Percentiles rank a stretch among this genome's conserved stretches.
Conservation (phyloP, 2,329 filamentous ascomycete species). For the Penicillium sp. region DNA sequence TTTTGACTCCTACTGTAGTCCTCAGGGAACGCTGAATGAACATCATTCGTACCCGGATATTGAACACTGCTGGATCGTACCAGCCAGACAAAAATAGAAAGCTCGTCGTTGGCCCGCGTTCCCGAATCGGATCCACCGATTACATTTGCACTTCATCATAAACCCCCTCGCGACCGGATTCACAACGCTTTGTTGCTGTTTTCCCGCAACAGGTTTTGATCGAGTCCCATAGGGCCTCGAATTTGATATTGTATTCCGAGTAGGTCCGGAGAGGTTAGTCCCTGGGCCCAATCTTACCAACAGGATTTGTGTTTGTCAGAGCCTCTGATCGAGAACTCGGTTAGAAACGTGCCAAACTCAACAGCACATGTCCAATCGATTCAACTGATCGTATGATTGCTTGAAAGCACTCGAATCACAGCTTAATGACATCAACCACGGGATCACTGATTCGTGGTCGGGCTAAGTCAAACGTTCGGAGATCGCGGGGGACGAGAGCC, state of each 20-base stretch:
- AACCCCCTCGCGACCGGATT: background rate
- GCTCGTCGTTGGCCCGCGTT: background rate
- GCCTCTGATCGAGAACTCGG: background rate
- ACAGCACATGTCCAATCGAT: background rate
- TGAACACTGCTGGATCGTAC: background rate
- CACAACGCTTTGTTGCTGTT: background rate
- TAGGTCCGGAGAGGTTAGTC: background rate
- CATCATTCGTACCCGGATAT: background rate
- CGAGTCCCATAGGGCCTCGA: background rate
- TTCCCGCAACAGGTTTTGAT: background rate
- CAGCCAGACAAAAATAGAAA: slow-evolving; percentile 1
- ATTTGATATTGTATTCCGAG: background rate
- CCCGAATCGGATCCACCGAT: background rate
- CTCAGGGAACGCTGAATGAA: background rate
- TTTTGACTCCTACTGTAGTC: background rate
- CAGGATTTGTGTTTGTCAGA: background rate
- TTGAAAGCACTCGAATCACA: background rate
- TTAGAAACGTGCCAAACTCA: background rate
- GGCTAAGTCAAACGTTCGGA: background rate
- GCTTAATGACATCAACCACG: background rate
- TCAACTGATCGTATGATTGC: background rate
- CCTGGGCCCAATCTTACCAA: background rate
- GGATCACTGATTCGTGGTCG: background rate
- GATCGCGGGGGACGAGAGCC: background rate
- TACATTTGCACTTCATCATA: slow-evolving; percentile 2